Evolutionary conservation across 176 grass and related monocot genomes (phyloP), one percentile per base, ranked within the genome.

Genomic region (Oryza meyeriana): DNA sequence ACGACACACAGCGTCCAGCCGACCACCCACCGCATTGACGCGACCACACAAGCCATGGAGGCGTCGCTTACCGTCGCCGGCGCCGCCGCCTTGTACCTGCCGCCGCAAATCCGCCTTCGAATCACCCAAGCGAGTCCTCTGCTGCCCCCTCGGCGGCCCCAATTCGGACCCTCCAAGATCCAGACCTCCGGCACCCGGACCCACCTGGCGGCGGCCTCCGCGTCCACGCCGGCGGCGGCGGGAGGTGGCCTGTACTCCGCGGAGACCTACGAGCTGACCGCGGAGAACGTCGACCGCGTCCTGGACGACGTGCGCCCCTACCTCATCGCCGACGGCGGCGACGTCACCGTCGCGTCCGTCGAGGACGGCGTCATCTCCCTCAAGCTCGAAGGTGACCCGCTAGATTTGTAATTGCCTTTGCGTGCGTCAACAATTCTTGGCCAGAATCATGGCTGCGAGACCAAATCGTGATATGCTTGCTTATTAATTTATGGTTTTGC

Each of bases 281-380:
- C 79, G 14, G 88, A 89, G 40, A 95, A 94, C 90, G 95, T 98
- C 48, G 72, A 93, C 77, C 78, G 85, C 75, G 90, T 95, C 58
- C 81, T 98, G 50, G 79, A 98, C 17, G 92, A 95, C 33, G 95
- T 98, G 25, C 90, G 92, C 47, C 92, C 95, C 12, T 98, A 98
- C 85, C 95, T 98, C 82, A 77, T 98, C 71, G 36, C 92, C 48
- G 95, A 98, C 66, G 92, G 95, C 11, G 95, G 92, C 61, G 70
- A 98, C 82, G 95, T 98, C 47, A 78, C 85, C 50, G 95, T 98
- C 72, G 88, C 91, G 22, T 88, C 88, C 35, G 92, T 98, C 58
- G 92, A 91, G 72, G 92, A 88, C 30, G 95, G 95, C 69, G 72
- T 98, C 84, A 85, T 98, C 90, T 91, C 88, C 79, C 95, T 98